Percentiles rank a stretch among this genome's conserved stretches.
Conservation (phyloP, 208 protist species). For the Tetramitus jugosus region DNA sequence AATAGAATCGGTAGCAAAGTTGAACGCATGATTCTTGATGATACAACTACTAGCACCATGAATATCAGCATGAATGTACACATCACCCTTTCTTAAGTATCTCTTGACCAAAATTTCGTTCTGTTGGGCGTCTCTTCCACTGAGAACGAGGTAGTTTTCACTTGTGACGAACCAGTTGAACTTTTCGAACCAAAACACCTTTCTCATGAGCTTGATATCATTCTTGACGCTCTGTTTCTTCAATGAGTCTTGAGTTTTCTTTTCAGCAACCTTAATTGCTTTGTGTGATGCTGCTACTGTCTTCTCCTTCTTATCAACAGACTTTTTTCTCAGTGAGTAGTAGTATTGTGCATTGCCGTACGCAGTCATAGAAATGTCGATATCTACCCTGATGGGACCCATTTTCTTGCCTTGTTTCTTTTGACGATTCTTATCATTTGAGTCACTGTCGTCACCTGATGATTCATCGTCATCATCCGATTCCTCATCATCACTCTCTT, state of each 20-base stretch:
- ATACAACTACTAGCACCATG: slow-evolving; percentile 77
- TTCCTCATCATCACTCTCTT: slow-evolving; percentile 42
- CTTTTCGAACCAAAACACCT: slow-evolving; percentile 94
- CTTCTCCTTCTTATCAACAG: slow-evolving; percentile 66
- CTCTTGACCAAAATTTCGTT: slow-evolving; percentile 84
- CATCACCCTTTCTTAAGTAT: slow-evolving; percentile 65
- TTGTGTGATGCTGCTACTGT: slow-evolving; percentile 62
- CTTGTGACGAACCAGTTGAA: slow-evolving; percentile 93
- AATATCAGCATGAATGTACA: slow-evolving; percentile 90
- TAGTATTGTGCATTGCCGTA: slow-evolving; percentile 85
- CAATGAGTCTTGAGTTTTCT: slow-evolving; percentile 14
- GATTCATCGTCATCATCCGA: not conserved
- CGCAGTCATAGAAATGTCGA: slow-evolving; percentile 78
- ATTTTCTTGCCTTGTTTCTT: slow-evolving; percentile 37
- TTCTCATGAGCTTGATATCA: slow-evolving; percentile 67
- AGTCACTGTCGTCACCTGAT: slow-evolving; percentile 40
- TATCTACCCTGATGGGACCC: slow-evolving; percentile 59
- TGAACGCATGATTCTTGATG: slow-evolving; percentile 69
- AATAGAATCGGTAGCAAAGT: not conserved
- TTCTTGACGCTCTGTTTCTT: slow-evolving; percentile 41
- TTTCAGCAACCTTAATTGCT: slow-evolving; percentile 41
- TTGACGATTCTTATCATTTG: no score
- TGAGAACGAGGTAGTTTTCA: slow-evolving; percentile 87
- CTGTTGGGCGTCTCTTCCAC: slow-evolving; percentile 81
- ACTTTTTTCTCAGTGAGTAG: slow-evolving; percentile 68